A percentile compares a stretch with the other conserved stretches of the same genome.
Conservation (phyloP, 164 flowering plant species). For the Berberis vulgaris region DNA sequence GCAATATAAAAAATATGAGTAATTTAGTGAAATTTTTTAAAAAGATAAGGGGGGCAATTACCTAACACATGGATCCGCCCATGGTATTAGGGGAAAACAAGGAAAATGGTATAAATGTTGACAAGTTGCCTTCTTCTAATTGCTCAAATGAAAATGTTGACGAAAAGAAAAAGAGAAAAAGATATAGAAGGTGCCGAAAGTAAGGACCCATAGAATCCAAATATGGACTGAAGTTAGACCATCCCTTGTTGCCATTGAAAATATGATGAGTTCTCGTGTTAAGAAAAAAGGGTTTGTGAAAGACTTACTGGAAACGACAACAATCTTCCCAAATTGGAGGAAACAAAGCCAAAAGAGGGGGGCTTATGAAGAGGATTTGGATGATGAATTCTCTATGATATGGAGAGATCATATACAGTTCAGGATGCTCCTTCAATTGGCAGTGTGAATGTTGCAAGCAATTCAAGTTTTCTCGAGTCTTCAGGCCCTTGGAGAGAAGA, state of each 20-base stretch:
- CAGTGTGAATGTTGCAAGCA: too few relatives aligned
- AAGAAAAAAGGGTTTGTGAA: slow-evolving; percentile 34
- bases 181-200: slow-evolving; percentile 20
- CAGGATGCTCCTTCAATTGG: slow-evolving; percentile 25
- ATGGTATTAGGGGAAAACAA: not conserved
- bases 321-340: too few relatives aligned
- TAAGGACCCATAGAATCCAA: too few relatives aligned
- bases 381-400: slow-evolving; percentile 27
- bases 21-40: too few relatives aligned
- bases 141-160: too few relatives aligned
- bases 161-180: slow-evolving; percentile 1
- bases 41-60: too few relatives aligned
- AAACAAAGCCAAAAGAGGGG: slow-evolving; percentile 8
- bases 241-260: slow-evolving; percentile 62
- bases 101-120: too few relatives aligned
- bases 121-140: too few relatives aligned
- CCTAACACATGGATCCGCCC: too few relatives aligned
- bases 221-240: slow-evolving; percentile 70
- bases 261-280: slow-evolving; percentile 65
- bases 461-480: slow-evolving; percentile 18
- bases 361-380: slow-evolving; percentile 33
- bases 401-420: slow-evolving; percentile 61
- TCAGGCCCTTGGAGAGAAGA: slow-evolving; percentile 70
- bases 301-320: slow-evolving; percentile 15
- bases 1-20: too few relatives aligned